Evolutionary conservation across 768 basidiomycete genomes (phyloP).

Genomic region (Mycena galericulata): DNA sequence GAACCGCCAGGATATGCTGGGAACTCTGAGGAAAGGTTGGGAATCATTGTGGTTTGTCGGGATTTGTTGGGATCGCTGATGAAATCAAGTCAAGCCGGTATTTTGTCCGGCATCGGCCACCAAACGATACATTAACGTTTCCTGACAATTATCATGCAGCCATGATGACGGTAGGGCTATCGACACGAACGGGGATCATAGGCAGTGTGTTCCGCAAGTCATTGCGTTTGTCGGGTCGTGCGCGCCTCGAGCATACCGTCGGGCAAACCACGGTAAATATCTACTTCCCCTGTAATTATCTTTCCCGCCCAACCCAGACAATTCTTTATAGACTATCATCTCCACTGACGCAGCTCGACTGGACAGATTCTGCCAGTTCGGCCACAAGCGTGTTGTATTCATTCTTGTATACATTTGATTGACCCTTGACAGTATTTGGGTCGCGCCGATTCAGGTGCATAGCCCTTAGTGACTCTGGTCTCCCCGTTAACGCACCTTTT

Average conservation of each 20-base stretch:
- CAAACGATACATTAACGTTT: background rate
- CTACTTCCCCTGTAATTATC: no score
- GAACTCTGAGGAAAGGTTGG: no score
- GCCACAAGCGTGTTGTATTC: slow-evolving; percentile 41
- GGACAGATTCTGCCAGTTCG: slow-evolving; percentile 49
- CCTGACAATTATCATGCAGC: slow-evolving; percentile 39
- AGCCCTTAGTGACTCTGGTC: slow-evolving; percentile 54
- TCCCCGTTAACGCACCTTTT: background rate
- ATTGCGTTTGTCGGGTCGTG: slow-evolving; percentile 61
- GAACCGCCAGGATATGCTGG: no score
- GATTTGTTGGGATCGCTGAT: no score
- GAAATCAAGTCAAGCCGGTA: no score
- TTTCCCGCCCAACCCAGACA: no score
- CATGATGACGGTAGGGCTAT: slow-evolving; percentile 61
- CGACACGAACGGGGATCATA: slow-evolving; percentile 55
- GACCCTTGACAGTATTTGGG: slow-evolving; percentile 44
- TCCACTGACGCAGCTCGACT: slow-evolving; percentile 59
- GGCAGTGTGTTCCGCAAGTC: slow-evolving; percentile 62
- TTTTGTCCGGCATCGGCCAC: no score
- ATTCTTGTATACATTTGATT: slow-evolving; percentile 12
- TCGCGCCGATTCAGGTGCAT: slow-evolving; percentile 57
- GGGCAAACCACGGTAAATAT: slow-evolving; percentile 64
- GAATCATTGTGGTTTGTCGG: no score
- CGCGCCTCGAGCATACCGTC: slow-evolving; percentile 57
- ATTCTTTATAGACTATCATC: no score